These are phyloP conservation scores for Rhynchospora pubera DNA, from an alignment of 176 grass and related monocot species.

Conservation along the genomic window DNA sequence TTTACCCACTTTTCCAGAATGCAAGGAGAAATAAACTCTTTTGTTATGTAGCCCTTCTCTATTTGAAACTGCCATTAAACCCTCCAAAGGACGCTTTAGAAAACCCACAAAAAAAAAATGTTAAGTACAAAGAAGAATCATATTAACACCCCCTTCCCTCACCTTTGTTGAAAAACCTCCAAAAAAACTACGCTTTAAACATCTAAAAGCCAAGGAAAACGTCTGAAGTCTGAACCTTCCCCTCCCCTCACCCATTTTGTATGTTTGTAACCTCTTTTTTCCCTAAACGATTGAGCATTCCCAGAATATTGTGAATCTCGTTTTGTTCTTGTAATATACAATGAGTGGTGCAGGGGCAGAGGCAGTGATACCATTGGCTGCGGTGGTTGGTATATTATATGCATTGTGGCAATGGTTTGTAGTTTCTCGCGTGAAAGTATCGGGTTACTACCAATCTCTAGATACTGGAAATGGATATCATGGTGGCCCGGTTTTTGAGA, in stretches of 20 bases:
- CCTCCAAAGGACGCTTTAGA: not conserved
- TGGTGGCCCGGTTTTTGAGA: slow-evolving; percentile 8
- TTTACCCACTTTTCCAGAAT: not conserved
- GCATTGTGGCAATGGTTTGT: slow-evolving; percentile 55
- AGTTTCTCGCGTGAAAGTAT: slow-evolving; percentile 35
- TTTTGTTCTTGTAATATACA: not conserved
- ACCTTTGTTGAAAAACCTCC: not conserved
- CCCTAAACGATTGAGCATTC: not conserved
- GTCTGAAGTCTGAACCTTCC: not conserved
- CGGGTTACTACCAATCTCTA: not conserved
- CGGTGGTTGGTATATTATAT: slow-evolving; percentile 48
- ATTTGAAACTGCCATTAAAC: not conserved
- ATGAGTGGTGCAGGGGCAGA: slow-evolving; percentile 25
- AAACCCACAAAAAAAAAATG: not conserved
- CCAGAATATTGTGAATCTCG: not conserved
- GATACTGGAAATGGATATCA: slow-evolving; percentile 1
- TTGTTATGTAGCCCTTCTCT: not conserved
- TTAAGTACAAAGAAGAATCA: not conserved
- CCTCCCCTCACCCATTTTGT: not conserved
- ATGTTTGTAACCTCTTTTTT: not conserved
- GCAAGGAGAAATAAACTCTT: not conserved
- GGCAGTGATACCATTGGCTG: slow-evolving; percentile 39
- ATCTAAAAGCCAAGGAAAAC: not conserved
- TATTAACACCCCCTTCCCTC: not conserved
- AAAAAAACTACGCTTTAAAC: not conserved